Evolutionary conservation across 148 eudicot genomes (phyloP).

Genomic region (Oxyria digyna): DNA sequence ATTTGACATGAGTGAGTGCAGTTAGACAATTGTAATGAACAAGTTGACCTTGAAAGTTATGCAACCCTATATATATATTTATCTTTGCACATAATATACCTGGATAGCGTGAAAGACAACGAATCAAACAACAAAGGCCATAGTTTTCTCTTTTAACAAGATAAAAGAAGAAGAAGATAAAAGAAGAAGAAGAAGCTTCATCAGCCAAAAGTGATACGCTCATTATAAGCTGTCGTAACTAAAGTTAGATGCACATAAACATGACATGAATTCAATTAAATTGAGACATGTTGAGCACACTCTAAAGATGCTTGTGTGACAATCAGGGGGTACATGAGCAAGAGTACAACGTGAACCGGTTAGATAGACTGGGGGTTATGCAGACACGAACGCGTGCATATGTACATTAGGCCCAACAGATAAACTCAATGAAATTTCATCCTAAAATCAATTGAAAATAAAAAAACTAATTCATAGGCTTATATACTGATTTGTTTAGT

Average conservation of each 20-base stretch:
- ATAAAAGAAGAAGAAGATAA: neutral
- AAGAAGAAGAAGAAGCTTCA: neutral
- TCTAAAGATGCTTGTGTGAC: neutral
- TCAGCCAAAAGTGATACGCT: neutral
- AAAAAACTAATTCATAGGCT: too few species aligned
- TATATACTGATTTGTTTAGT: too few species aligned
- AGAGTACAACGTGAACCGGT: too few species aligned
- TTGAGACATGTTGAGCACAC: neutral
- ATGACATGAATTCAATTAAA: neutral
- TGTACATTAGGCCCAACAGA: too few species aligned
- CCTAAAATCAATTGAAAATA: too few species aligned
- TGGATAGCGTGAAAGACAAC: constrained; percentile 6
- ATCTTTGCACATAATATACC: neutral
- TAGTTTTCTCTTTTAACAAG: neutral
- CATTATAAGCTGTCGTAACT: too few species aligned
- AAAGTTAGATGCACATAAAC: neutral
- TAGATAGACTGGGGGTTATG: too few species aligned
- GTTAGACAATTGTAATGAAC: neutral
- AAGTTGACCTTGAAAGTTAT: neutral
- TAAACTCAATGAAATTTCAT: too few species aligned
- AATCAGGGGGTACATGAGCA: too few species aligned
- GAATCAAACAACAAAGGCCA: neutral
- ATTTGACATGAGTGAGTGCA: neutral
- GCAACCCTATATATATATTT: neutral
- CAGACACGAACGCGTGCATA: too few species aligned